Evolutionary conservation across 202 grass and related monocot genomes (phyloP).

Genomic region (Alloteropsis angusta): DNA sequence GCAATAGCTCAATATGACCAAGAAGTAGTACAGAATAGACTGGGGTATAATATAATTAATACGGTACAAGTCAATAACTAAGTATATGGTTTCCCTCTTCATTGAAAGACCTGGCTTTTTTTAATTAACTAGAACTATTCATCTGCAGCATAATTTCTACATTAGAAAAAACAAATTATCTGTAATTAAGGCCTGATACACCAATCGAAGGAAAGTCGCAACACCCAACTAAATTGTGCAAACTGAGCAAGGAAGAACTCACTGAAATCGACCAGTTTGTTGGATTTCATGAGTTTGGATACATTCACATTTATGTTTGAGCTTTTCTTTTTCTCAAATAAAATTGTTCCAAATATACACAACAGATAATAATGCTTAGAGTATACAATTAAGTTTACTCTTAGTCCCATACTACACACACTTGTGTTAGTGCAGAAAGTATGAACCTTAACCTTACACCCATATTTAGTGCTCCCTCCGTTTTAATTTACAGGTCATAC

Average conservation of each 20-base stretch:
- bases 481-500: background rate
- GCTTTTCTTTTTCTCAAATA: background rate
- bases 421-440: background rate
- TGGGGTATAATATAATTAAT: background rate
- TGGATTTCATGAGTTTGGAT: background rate
- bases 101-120: background rate
- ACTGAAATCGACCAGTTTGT: background rate
- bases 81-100: background rate
- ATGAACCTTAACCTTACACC: background rate
- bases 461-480: background rate
- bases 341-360: background rate
- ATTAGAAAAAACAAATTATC: background rate
- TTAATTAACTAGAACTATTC: background rate
- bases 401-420: background rate
- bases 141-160: background rate
- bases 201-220: background rate
- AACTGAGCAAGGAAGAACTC: background rate
- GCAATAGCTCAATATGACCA: constrained; percentile 7
- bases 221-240: background rate
- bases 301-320: background rate
- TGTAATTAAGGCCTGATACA: background rate
- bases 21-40: background rate
- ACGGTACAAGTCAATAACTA: background rate
- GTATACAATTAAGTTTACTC: background rate
- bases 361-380: background rate